Conservation (phyloP, 1,284 basidiomycete genomes). For the Ustilago bromivora region DNA sequence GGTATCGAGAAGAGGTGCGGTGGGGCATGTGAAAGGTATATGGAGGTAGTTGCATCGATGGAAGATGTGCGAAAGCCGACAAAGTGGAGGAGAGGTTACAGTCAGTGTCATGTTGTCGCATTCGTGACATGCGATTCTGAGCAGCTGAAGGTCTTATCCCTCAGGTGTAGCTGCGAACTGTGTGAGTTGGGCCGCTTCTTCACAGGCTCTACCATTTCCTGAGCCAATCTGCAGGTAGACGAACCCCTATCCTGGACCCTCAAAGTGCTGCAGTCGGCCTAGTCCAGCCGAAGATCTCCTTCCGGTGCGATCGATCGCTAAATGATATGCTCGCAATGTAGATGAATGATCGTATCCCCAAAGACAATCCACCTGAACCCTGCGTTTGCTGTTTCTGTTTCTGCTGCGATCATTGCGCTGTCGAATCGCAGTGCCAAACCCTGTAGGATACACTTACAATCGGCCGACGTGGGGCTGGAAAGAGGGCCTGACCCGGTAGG, state of each 20-base stretch:
- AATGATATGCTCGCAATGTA: no score
- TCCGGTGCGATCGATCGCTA: no score
- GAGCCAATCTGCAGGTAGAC: not conserved
- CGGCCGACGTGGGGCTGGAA: slow-evolving; percentile 64
- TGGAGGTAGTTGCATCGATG: not conserved
- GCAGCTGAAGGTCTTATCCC: not conserved
- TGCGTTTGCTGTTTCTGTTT: not conserved
- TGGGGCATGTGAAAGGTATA: not conserved
- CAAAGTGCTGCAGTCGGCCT: no score
- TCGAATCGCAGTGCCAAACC: not conserved
- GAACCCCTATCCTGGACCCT: not conserved
- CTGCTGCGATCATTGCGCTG: not conserved
- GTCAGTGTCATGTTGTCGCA: not conserved
- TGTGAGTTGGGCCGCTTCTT: not conserved
- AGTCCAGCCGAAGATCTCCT: no score
- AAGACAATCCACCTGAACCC: no score
- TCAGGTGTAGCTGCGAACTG: not conserved
- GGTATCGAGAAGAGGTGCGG: not conserved
- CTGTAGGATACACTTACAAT: slow-evolving; percentile 48
- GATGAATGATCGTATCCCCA: no score
- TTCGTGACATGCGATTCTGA: not conserved
- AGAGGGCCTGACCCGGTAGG: slow-evolving; percentile 49
- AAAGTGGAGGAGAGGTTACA: not conserved
- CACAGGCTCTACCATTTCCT: not conserved
- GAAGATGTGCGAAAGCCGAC: not conserved